These are phyloP conservation scores for Colletotrichum salicis DNA, from an alignment of 2,329 filamentous ascomycete genomes.

Conservation along the genomic window DNA sequence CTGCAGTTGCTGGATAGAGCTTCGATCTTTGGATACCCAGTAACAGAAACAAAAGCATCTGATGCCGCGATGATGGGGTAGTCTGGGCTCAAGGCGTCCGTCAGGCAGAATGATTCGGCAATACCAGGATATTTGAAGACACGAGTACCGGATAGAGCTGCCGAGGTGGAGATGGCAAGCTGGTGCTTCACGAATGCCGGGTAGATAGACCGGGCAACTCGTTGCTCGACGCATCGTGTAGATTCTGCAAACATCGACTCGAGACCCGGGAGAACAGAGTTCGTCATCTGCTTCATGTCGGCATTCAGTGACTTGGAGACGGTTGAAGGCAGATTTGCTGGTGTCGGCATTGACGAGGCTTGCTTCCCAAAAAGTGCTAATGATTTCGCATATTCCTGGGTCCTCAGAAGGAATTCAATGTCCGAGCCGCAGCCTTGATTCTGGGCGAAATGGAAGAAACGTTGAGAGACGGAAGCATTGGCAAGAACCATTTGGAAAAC, in stretches of 20 bases:
- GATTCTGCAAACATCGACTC: constrained; percentile 56
- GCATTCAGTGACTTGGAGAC: constrained; percentile 54
- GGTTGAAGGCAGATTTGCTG: constrained; percentile 53
- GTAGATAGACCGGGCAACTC: constrained; percentile 58
- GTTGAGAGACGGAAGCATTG: constrained; percentile 57
- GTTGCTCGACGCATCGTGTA: constrained; percentile 54
- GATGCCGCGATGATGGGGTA: constrained; percentile 62
- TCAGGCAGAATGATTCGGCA: constrained; percentile 68
- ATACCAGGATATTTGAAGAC: constrained; percentile 61
- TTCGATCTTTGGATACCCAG: constrained; percentile 59
- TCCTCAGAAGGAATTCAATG: constrained; percentile 62
- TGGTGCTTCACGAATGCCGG: constrained; percentile 65
- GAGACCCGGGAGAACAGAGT: constrained; percentile 56
- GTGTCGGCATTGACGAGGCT: constrained; percentile 51
- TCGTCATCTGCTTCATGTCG: constrained; percentile 58
- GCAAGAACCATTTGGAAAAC: constrained; percentile 62
- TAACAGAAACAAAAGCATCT: constrained; percentile 62
- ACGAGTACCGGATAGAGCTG: constrained; percentile 54
- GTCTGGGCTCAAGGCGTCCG: constrained; percentile 59
- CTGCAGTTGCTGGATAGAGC: constrained; percentile 61
- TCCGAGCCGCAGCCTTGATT: constrained; percentile 58
- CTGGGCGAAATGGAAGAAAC: constrained; percentile 62
- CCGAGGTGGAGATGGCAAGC: constrained; percentile 56
- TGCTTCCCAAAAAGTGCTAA: constrained; percentile 56
- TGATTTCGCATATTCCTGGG: constrained; percentile 57